phyloP scores from a whole-genome alignment of 78 protist species.

The Fonticula alba region DNA sequence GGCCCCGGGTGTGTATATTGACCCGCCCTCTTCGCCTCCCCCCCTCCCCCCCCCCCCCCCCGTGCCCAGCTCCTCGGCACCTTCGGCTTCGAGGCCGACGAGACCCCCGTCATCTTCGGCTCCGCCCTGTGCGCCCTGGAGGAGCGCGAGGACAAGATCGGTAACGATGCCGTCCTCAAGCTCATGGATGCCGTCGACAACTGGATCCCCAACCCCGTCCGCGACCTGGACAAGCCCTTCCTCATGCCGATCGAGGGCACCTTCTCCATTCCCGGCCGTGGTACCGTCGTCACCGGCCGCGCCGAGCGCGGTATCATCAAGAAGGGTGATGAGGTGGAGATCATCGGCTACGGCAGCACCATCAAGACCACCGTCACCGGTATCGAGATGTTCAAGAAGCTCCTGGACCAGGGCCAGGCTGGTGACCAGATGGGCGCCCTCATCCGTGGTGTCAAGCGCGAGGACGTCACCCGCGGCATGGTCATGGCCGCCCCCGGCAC shows the following conservation, averaged over 20 bases:
- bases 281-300: slow-evolving; percentile 86
- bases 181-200: slow-evolving; percentile 59
- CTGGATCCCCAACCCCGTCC: slow-evolving; percentile 41
- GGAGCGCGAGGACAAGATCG: slow-evolving; percentile 27
- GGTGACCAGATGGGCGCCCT: slow-evolving; percentile 88
- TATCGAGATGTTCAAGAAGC: slow-evolving; percentile 83
- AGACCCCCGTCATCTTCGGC: slow-evolving; percentile 36
- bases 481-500: slow-evolving; percentile 52
- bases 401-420: slow-evolving; percentile 55
- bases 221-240: slow-evolving; percentile 74
- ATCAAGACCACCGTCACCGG: slow-evolving; percentile 57
- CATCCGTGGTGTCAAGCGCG: slow-evolving; percentile 72
- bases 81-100: slow-evolving; percentile 73
- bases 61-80: slow-evolving; percentile 28
- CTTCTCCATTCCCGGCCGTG: slow-evolving; percentile 79
- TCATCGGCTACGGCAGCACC: slow-evolving; percentile 40
- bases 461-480: slow-evolving; percentile 48
- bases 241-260: slow-evolving; percentile 80
- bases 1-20: no score
- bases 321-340: slow-evolving; percentile 62
- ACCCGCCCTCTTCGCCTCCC: no score
- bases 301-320: slow-evolving; percentile 64
- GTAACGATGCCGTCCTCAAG: slow-evolving; percentile 33
- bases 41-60: no score
- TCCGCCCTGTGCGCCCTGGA: slow-evolving; percentile 67